A percentile compares a stretch with the other conserved stretches of the same genome.
Evolutionary conservation across 2,329 filamentous ascomycete species (phyloP).

Genomic region (Sarocladiaceae sp.): DNA sequence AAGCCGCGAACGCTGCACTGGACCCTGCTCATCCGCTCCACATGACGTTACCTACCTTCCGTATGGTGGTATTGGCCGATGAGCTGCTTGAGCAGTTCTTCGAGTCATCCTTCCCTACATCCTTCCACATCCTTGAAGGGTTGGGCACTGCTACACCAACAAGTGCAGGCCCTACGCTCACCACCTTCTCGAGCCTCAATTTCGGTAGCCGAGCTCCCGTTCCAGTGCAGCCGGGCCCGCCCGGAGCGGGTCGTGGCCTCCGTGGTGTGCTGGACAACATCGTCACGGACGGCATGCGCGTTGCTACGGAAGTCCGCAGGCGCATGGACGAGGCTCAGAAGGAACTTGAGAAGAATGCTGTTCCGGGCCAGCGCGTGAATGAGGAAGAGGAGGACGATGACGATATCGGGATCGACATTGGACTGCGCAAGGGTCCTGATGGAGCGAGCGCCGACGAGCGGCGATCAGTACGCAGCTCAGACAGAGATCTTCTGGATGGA

Average conservation of each 20-base stretch:
- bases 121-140: slow-evolving; percentile 78
- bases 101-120: slow-evolving; percentile 88
- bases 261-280: slow-evolving; percentile 95
- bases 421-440: slow-evolving; percentile 28
- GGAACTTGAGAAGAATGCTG: slow-evolving; percentile 78
- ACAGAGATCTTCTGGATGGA: slow-evolving; percentile 66
- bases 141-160: slow-evolving; percentile 27
- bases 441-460: slow-evolving; percentile 51
- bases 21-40: slow-evolving; percentile 90
- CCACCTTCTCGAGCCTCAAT: slow-evolving; percentile 73
- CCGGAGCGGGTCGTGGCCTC: slow-evolving; percentile 62
- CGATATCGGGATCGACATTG: slow-evolving; percentile 37
- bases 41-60: slow-evolving; percentile 94
- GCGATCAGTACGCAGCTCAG: slow-evolving; percentile 58
- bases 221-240: slow-evolving; percentile 35
- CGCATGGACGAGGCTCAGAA: slow-evolving; percentile 94
- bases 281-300: slow-evolving; percentile 93
- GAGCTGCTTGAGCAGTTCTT: slow-evolving; percentile 96
- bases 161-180: slow-evolving; percentile 56
- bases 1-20: slow-evolving; percentile 80
- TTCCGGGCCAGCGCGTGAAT: slow-evolving; percentile 57
- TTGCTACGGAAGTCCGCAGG: slow-evolving; percentile 84
- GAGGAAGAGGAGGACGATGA: slow-evolving; percentile 67
- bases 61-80: slow-evolving; percentile 96
- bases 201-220: slow-evolving; percentile 35